Evolutionary conservation across 345 rosid species (phyloP), one percentile per base, ranked within the genome.

Genomic region (Erodium maritimum): DNA sequence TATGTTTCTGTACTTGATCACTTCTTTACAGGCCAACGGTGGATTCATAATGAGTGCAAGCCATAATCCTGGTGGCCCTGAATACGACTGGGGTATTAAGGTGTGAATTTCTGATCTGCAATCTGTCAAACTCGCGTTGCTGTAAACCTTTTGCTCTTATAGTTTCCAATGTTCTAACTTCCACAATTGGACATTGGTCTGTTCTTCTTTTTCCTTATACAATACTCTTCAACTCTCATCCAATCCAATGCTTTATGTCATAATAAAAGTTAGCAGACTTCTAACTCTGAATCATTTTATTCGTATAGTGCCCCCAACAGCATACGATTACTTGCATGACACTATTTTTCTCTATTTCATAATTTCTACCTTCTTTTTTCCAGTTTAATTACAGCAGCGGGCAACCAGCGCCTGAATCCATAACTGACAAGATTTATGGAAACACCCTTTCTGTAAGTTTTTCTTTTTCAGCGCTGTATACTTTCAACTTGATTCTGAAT

Each of bases 31-130:
- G 95, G 95, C 96, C 23, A 89, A 78, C 70, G 99, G 95, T 63
- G 99, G 95, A 60, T 89, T 93, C 67, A 85, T 93, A 66, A 85
- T 93, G 99, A 89, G 96, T 60, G 96, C 96, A 66, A 93, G 96
- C 74, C 95, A 83, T 59, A 89, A 93, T 77, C 95, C 95, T 63
- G 94, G 95, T n/a, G 94, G 95, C 50, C 94, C 83, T 60, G 90
- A 87, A 19, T 87, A 89, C 75, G 96, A 87, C 61, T 93, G 96
- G 99, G 96, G 96, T 64, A 85, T 93, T 71, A 89, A 89, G 99
- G 96, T 91, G 71, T 70, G 56, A 42, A 42, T 42, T 42, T 42
- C 48, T 7, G 14, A 3, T 42, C 14, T 42, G 14, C 48, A 42
- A 42, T 42, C 14, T 14, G 8, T 3, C 34, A 29, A n/a, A n/a